Evolutionary conservation across 2,329 filamentous ascomycete genomes (phyloP).

Genomic region (Dothiorella sarmentorum): DNA sequence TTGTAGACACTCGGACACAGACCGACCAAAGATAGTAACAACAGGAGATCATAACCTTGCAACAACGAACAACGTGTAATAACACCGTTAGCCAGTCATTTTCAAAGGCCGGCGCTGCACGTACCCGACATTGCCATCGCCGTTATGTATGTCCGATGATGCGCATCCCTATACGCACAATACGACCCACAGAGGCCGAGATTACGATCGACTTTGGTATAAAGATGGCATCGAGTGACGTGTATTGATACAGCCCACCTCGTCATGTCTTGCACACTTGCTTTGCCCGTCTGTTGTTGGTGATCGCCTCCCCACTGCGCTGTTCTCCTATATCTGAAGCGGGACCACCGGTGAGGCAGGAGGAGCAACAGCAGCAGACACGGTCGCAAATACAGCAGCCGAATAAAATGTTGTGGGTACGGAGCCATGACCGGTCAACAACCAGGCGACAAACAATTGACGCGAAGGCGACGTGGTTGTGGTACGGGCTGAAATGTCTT

Average conservation of each 20-base stretch:
- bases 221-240: slow-evolving; percentile 5
- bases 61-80: background rate
- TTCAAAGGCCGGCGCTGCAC: background rate
- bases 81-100: background rate
- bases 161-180: slow-evolving; percentile 4
- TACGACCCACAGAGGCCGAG: background rate
- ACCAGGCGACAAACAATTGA: background rate
- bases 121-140: background rate
- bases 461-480: too few relatives aligned
- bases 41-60: background rate
- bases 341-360: background rate
- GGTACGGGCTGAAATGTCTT: too few relatives aligned
- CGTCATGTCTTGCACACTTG: background rate
- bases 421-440: background rate
- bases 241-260: background rate
- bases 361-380: background rate
- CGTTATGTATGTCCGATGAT: background rate
- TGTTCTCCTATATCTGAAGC: background rate
- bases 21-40: slow-evolving; percentile 1
- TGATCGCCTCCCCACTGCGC: too few relatives aligned
- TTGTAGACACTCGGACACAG: background rate
- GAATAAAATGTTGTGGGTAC: too few relatives aligned
- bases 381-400: too few relatives aligned
- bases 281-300: background rate
- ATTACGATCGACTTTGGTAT: slow-evolving; percentile 8